Base-by-base conservation (phyloP, 2,329 filamentous ascomycete genomes). In the Aschersonia sp. region DNA sequence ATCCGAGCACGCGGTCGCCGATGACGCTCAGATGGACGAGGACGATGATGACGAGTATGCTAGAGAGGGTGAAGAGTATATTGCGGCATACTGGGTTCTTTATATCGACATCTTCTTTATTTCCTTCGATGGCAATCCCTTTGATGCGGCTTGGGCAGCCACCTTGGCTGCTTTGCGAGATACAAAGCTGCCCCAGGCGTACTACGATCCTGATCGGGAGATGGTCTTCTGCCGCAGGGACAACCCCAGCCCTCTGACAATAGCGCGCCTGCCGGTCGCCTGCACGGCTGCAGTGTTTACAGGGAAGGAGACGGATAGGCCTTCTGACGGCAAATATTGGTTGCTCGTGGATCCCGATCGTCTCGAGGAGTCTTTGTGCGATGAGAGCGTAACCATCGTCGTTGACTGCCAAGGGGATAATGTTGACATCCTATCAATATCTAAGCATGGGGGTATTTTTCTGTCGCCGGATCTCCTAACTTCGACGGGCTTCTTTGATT, bases 91-190 rank as follows among this genome's bases (percentile, higher is more conserved):
- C 64, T 98, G 90, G 92, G 82, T 86, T 8, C 77, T 98, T 22
- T 95, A 95, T 64, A 85, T 98, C 54, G 90, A 97, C 60, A 73
- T 95, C n/a, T 77, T 95, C 59, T 92, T 95, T 66, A 83, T 98
- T 54, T 94, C 87, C 0, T 79, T 95, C 45, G 89, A 95, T 53
- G 90, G 90, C 5, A 94, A 92, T 58, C 79, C 87, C 1, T 89
- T 97, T 54, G 90, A 98, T 59, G 85, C 87, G 1, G 87, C 87
- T 0, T 97, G 90, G 89, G 76, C 83, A 1, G 81, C 87, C 10
- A 74, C 94, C 0, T 64, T 95, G 29, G 86, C 89, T 7, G 90
- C 92, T 6, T 68, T 98, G 50, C 73, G 71, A 47, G 79, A 92
- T 62, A 90, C 87, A 5, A 77, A 73, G 49, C 67, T 98, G 9